Conservation (phyloP, 257 asterid genomes). For the Solanum stenotomum region DNA sequence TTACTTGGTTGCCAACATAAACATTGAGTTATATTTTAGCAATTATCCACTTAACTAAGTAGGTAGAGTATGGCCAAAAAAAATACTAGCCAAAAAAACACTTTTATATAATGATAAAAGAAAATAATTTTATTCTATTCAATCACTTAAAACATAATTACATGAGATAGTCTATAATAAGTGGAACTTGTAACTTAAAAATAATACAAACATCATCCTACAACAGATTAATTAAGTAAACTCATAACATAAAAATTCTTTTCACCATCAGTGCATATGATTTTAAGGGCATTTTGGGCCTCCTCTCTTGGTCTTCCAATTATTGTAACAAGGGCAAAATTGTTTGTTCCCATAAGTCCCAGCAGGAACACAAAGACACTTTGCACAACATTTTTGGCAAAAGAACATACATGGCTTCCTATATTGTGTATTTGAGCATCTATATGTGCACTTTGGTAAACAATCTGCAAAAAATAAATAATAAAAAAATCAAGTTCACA, state of each 20-base stretch:
- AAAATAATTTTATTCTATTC: neutral
- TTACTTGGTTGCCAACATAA: neutral
- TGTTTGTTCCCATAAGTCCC: constrained; percentile 86
- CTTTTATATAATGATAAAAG: neutral
- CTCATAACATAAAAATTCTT: neutral
- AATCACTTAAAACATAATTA: neutral
- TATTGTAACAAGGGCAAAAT: constrained; percentile 72
- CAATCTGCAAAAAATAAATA: constrained; percentile 32
- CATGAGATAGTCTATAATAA: neutral
- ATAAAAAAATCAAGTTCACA: neutral
- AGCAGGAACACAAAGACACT: constrained; percentile 69
- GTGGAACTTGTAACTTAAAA: neutral
- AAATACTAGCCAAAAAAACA: neutral
- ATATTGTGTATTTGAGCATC: constrained; percentile 75
- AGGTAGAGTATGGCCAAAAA: neutral
- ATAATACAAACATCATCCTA: neutral
- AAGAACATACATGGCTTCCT: constrained; percentile 81
- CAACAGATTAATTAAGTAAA: neutral
- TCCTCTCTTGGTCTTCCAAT: constrained; percentile 87
- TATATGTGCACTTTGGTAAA: constrained; percentile 25
- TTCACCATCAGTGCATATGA: neutral
- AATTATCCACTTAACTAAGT: neutral
- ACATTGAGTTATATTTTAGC: neutral
- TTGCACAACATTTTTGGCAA: constrained; percentile 61
- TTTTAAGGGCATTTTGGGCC: constrained; percentile 84